Evolutionary conservation across 257 asterid species (phyloP), one percentile per base, ranked within the genome.

Genomic region (Scutellaria baicalensis): DNA sequence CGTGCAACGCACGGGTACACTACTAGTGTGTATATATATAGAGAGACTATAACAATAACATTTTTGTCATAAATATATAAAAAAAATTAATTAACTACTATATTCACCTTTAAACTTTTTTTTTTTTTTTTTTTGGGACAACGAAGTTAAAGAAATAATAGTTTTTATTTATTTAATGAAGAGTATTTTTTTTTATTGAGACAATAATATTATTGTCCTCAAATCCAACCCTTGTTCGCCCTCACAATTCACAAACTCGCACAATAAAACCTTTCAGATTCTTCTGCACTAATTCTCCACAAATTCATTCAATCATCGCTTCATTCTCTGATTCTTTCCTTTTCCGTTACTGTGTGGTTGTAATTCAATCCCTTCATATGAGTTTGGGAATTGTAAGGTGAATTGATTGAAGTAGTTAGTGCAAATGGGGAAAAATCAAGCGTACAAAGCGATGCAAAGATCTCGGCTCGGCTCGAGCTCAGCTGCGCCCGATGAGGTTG

Each of bases 361-460:
- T 21, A 21, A 14, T 49, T 40, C 21, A 16, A 50, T 21, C 36
- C 18, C 31, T 55, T 33, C 40, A 17, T 33, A 70, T 43, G 61
- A 71, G 20, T 49, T 59, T 36, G 60, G 20, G 3, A n/a, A 48
- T 58, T 47, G 3, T 48, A 35, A 48, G 64, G 45, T 59, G 9
- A 38, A 18, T 21, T 33, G n/a, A 8, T 50, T 23, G 67, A 52
- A 62, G n/a, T 21, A 39, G 4, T 20, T 23, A n/a, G 55, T 31
- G 20, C 1, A 69, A 65, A 89, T 89, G 95, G 95, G 96, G 70
- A 87, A 89, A 66, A 89, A 89, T 79, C 95, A 87, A 84, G 88
- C 89, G 18, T 89, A 87, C 87, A 89, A 87, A 77, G 90, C 96
- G 82, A 87, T 85, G 96, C 96, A 89, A 80, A 84, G 88, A 83